phyloP scores from a whole-genome alignment of 768 basidiomycete species.

The Tylopilus balloui region DNA sequence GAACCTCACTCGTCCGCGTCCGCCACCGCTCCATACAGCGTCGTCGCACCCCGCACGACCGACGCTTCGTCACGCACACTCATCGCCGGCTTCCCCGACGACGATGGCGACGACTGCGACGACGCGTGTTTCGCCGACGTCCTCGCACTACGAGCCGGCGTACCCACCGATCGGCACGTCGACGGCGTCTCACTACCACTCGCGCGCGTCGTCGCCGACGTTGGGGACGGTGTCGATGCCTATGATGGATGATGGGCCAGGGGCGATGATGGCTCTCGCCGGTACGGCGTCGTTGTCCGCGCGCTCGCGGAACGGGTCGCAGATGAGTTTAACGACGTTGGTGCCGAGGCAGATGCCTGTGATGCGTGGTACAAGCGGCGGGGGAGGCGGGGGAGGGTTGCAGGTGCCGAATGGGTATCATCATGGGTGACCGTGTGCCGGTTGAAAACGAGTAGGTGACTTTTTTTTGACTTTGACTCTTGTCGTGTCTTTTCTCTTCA shows the following conservation, averaged over 20 bases:
- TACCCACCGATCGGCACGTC: slow-evolving; percentile 28
- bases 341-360: slow-evolving; percentile 42
- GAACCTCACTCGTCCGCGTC: slow-evolving; percentile 19
- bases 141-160: slow-evolving; percentile 16
- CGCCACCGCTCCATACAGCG: slow-evolving; percentile 19
- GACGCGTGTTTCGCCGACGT: slow-evolving; percentile 1
- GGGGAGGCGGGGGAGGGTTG: slow-evolving; percentile 18
- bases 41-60: slow-evolving; percentile 9
- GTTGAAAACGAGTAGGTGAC: too few species aligned
- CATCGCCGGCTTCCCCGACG: slow-evolving; percentile 18
- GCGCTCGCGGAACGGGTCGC: slow-evolving; percentile 65
- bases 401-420: slow-evolving; percentile 14
- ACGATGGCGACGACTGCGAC: neutral
- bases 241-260: slow-evolving; percentile 10
- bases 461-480: too few species aligned
- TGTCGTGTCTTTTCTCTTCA: too few species aligned
- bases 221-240: slow-evolving; percentile 9
- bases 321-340: slow-evolving; percentile 55
- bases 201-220: slow-evolving; percentile 30
- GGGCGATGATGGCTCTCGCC: slow-evolving; percentile 9
- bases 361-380: slow-evolving; percentile 33
- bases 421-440: slow-evolving; percentile 8
- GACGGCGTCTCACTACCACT: slow-evolving; percentile 33
- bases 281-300: slow-evolving; percentile 36
- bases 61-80: slow-evolving; percentile 18